phyloP scores from a whole-genome alignment of 2,329 filamentous ascomycete genomes.

The Penicillium sp. region DNA sequence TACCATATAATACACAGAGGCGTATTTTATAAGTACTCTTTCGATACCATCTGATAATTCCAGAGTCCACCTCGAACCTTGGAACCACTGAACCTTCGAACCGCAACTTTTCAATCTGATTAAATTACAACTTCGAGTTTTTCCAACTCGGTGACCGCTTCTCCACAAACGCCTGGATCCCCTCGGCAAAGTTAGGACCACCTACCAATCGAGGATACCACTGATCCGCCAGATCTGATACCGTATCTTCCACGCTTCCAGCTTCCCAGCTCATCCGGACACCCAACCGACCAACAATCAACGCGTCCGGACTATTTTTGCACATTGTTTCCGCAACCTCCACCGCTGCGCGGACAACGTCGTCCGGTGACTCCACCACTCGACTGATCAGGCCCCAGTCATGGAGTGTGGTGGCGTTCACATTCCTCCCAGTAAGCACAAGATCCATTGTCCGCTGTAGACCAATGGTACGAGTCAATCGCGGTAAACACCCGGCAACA shows the following conservation, averaged over 20 bases:
- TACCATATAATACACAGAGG: not conserved
- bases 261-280: constrained; percentile 71
- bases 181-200: constrained; percentile 73
- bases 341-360: constrained; percentile 49
- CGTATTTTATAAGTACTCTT: not conserved
- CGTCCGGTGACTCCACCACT: constrained; percentile 50
- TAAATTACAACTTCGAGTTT: constrained; percentile 32
- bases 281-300: constrained; percentile 70
- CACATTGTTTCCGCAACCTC: constrained; percentile 62
- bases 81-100: not conserved
- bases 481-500: constrained; percentile 69
- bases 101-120: constrained; percentile 5
- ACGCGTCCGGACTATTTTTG: constrained; percentile 69
- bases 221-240: constrained; percentile 56
- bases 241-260: constrained; percentile 65
- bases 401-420: constrained; percentile 61
- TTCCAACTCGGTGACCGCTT: constrained; percentile 67
- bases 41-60: constrained; percentile 7
- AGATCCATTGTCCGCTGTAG: constrained; percentile 71
- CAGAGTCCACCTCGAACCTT: not conserved
- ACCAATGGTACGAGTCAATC: constrained; percentile 67
- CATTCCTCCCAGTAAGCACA: constrained; percentile 63
- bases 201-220: constrained; percentile 62
- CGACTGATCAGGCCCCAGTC: constrained; percentile 72
- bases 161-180: constrained; percentile 73